Conservation (phyloP, 2,329 filamentous ascomycete species). For the Talaromyces sp. region DNA sequence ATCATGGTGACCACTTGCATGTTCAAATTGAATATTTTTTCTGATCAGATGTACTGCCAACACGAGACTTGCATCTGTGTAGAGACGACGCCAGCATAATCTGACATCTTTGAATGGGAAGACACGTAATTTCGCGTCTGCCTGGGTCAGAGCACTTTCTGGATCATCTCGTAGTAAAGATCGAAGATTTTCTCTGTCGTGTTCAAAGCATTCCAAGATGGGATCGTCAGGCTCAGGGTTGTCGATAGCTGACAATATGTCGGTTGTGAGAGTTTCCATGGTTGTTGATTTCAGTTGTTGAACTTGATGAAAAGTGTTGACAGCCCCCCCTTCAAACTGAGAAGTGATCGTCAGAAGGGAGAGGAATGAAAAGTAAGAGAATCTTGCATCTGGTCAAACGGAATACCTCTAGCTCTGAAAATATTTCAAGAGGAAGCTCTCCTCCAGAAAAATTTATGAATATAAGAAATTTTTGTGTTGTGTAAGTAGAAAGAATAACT, state of each 20-base stretch:
- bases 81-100: conserved; percentile 56
- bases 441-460: background rate
- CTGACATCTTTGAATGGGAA: conserved; percentile 59
- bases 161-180: conserved; percentile 33
- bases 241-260: conserved; percentile 31
- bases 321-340: background rate
- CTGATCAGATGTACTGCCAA: conserved; percentile 41
- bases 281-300: background rate
- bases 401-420: background rate
- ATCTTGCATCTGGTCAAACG: background rate
- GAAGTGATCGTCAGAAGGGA: background rate
- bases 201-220: conserved; percentile 37
- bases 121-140: conserved; percentile 54
- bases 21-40: conserved; percentile 24
- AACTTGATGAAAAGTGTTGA: background rate
- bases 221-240: conserved; percentile 34
- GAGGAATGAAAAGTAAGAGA: background rate
- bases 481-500: no score
- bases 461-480: background rate
- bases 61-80: conserved; percentile 57
- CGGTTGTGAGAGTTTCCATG: conserved; percentile 26
- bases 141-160: conserved; percentile 48
- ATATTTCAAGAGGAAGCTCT: background rate
- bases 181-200: conserved; percentile 25
- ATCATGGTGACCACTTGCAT: background rate